Evolutionary conservation across 208 protist species (phyloP).

Genomic region (Strigomonas culicis): DNA sequence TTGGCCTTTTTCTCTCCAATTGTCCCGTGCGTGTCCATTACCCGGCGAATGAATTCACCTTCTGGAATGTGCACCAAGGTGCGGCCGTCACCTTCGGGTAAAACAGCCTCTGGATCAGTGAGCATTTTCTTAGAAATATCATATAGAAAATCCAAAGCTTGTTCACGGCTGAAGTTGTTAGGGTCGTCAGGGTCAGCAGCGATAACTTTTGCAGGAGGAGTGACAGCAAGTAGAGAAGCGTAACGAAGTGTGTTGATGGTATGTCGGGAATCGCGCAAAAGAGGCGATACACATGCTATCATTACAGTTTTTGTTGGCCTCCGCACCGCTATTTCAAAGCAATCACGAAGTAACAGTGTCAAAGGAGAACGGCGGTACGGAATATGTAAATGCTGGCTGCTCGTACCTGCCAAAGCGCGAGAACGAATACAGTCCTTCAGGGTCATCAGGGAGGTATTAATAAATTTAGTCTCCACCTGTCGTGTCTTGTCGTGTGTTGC

Average conservation of each 20-base stretch:
- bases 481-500: slow-evolving; percentile 82
- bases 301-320: slow-evolving; percentile 87
- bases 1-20: slow-evolving; percentile 84
- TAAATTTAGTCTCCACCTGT: slow-evolving; percentile 84
- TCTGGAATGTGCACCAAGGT: slow-evolving; percentile 90
- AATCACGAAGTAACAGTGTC: slow-evolving; percentile 85
- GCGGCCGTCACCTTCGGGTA: slow-evolving; percentile 84
- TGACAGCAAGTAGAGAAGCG: slow-evolving; percentile 73
- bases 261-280: slow-evolving; percentile 80
- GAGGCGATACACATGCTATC: slow-evolving; percentile 89
- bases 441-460: slow-evolving; percentile 93
- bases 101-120: slow-evolving; percentile 62
- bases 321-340: slow-evolving; percentile 87
- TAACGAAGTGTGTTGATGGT: slow-evolving; percentile 91
- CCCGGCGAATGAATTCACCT: slow-evolving; percentile 77
- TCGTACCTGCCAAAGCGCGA: slow-evolving; percentile 61
- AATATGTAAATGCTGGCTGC: slow-evolving; percentile 82
- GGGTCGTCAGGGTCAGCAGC: slow-evolving; percentile 76
- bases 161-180: slow-evolving; percentile 72
- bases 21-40: slow-evolving; percentile 55
- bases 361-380: slow-evolving; percentile 85
- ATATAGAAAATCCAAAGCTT: slow-evolving; percentile 66
- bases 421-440: slow-evolving; percentile 89
- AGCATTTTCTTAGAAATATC: slow-evolving; percentile 57
- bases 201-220: slow-evolving; percentile 65